phyloP scores from a whole-genome alignment of 2,329 filamentous ascomycete genomes.

The Penicillium sp. region DNA sequence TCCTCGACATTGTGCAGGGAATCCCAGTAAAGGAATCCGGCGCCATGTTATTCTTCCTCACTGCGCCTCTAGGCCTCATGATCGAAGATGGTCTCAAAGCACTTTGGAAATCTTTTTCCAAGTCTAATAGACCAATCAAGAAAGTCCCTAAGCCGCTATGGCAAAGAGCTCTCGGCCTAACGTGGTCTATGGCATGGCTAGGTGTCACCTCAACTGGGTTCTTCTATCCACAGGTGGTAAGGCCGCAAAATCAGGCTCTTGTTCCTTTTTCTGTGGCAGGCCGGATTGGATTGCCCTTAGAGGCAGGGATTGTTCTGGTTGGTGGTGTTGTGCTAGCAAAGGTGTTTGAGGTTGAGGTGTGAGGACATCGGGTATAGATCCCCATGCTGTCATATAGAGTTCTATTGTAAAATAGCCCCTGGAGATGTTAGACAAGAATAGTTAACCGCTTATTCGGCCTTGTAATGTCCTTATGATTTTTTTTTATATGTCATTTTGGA shows the following conservation, averaged over 20 bases:
- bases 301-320: neutral
- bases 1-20: constrained; percentile 14
- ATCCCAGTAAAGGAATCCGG: constrained; percentile 18
- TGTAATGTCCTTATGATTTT: no score
- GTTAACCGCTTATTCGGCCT: no score
- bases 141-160: neutral
- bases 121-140: neutral
- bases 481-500: no score
- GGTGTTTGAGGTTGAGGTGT: constrained; percentile 9
- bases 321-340: constrained; percentile 4
- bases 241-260: constrained; percentile 3
- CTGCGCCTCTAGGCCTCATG: constrained; percentile 25
- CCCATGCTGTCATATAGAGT: neutral
- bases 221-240: constrained; percentile 3
- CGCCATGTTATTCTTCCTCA: constrained; percentile 25
- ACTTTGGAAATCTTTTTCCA: constrained; percentile 9
- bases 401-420: neutral
- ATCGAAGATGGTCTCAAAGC: constrained; percentile 28
- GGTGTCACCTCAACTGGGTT: constrained; percentile 8
- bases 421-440: neutral
- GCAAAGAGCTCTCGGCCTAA: constrained; percentile 6
- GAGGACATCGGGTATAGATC: neutral
- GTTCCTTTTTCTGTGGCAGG: constrained; percentile 4
- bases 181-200: constrained; percentile 8
- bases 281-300: neutral